A percentile compares a stretch with the other conserved stretches of the same genome.
Conservation (phyloP, 352 stramenopile species). For the Blastocystis sp. region DNA sequence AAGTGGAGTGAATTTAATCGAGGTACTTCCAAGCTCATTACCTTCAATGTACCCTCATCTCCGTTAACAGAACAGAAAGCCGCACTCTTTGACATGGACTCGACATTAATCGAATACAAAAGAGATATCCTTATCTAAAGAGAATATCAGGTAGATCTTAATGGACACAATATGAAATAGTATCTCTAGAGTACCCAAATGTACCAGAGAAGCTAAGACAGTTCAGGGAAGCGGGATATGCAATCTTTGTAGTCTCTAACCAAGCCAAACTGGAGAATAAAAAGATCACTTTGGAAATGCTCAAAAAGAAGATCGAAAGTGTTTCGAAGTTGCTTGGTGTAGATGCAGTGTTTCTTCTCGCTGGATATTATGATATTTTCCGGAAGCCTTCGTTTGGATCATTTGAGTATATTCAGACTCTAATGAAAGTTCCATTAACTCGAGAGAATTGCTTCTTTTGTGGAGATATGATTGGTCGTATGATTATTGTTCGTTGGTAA, state of each 20-base stretch:
- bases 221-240: constrained; percentile 31
- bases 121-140: not conserved
- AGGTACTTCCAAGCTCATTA: not conserved
- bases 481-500: not conserved
- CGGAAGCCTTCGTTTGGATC: constrained; percentile 1
- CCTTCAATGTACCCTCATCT: constrained; percentile 7
- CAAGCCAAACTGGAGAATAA: not conserved
- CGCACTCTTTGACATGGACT: constrained; percentile 57
- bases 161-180: not conserved
- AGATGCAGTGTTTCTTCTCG: constrained; percentile 21
- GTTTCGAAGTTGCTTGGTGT: not conserved
- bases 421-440: not conserved
- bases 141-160: not conserved
- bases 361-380: constrained; percentile 10
- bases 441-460: constrained; percentile 32
- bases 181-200: not conserved
- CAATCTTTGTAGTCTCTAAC: constrained; percentile 23
- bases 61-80: not conserved
- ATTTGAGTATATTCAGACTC: constrained; percentile 43
- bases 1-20: constrained; percentile 5
- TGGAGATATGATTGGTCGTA: constrained; percentile 1
- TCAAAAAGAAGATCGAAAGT: constrained; percentile 59
- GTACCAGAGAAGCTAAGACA: constrained; percentile 12
- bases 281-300: not conserved
- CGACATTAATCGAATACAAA: constrained; percentile 5